Conservation (phyloP, 1,139 yeast species). For the Eremothecium cymbalariae region DNA sequence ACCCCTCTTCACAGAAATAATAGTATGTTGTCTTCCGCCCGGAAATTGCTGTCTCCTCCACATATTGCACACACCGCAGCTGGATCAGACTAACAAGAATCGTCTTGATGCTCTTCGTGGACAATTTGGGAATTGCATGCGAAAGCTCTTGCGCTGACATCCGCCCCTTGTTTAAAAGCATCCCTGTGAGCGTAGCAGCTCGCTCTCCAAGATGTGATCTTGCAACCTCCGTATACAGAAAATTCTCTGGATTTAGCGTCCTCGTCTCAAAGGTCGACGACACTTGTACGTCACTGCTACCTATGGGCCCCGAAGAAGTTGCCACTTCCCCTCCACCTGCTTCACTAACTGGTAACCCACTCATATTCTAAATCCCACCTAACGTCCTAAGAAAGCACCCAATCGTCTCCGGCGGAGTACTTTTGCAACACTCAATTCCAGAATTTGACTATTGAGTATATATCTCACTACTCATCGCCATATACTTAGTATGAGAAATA, state of each 20-base stretch:
- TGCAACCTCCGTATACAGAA: slow-evolving; percentile 46
- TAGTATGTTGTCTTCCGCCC: slow-evolving; percentile 40
- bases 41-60: slow-evolving; percentile 38
- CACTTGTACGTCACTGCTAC: no score
- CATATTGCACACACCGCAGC: slow-evolving; percentile 51
- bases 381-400: no score
- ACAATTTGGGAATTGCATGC: slow-evolving; percentile 35
- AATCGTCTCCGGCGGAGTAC: no score
- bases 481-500: no score
- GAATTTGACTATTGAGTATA: no score
- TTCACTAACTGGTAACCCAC: no score
- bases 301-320: no score
- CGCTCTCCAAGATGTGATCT: slow-evolving; percentile 55
- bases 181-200: slow-evolving; percentile 48
- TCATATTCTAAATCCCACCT: no score
- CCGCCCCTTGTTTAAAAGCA: slow-evolving; percentile 54
- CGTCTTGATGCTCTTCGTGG: slow-evolving; percentile 42
- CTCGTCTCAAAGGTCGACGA: slow-evolving; percentile 29
- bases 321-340: no score
- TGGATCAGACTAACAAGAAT: slow-evolving; percentile 60
- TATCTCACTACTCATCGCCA: no score
- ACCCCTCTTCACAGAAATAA: slow-evolving; percentile 56
- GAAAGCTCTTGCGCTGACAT: slow-evolving; percentile 44
- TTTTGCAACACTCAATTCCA: no score
- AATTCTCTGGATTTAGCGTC: slow-evolving; percentile 55